Conservation (phyloP, 2,329 filamentous ascomycete genomes). For the Verticillium zaregamsianum region DNA sequence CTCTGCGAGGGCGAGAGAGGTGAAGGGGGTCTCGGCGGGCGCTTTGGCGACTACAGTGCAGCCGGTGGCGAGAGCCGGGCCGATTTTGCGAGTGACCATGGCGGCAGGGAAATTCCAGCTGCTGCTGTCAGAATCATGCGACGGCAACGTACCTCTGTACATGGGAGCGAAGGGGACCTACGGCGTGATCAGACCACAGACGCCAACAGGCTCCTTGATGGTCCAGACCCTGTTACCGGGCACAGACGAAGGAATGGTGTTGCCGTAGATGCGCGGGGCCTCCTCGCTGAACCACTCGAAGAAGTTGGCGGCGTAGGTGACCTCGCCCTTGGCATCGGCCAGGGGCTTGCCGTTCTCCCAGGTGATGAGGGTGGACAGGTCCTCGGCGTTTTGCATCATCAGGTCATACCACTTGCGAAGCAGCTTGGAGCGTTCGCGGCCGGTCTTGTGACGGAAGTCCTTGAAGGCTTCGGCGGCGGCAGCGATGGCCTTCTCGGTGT, state of each 20-base stretch:
- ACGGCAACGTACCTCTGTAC: not conserved
- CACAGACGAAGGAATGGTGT: conserved; percentile 66
- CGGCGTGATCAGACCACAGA: conserved; percentile 78
- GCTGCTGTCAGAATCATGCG: not conserved
- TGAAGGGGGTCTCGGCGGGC: conserved; percentile 88
- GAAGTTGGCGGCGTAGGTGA: conserved; percentile 69
- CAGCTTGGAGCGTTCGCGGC: conserved; percentile 69
- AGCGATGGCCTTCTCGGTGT: conserved; percentile 76
- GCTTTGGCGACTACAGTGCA: conserved; percentile 93
- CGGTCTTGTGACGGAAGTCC: conserved; percentile 66
- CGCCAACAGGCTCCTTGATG: conserved; percentile 78
- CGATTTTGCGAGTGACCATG: conserved; percentile 66
- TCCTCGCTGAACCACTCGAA: conserved; percentile 81
- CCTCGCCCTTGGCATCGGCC: conserved; percentile 69
- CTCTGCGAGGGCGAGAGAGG: conserved; percentile 81
- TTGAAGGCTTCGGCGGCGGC: conserved; percentile 76
- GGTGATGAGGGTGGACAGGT: conserved; percentile 78
- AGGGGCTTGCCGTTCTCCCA: conserved; percentile 88
- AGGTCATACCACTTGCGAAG: conserved; percentile 79
- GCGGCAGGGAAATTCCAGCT: conserved; percentile 81
- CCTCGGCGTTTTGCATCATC: conserved; percentile 72
- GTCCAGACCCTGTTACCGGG: conserved; percentile 73
- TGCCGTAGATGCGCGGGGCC: conserved; percentile 69
- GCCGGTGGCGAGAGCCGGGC: conserved; percentile 81
- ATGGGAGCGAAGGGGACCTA: conserved; percentile 20